These are phyloP conservation scores for Quercus parvula DNA, from an alignment of 306 rosid species.

Conservation along the genomic window DNA sequence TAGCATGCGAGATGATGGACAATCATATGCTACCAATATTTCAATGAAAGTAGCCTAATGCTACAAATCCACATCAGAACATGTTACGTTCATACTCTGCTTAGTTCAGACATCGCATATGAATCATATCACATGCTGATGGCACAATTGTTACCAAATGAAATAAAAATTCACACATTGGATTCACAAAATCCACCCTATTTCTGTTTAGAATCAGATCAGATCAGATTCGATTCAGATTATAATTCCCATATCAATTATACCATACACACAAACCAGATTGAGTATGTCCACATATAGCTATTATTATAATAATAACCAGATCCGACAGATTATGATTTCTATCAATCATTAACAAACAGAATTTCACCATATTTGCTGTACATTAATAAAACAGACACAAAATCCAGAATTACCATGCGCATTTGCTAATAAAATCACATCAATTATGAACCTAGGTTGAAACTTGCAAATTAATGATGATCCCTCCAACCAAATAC, in stretches of 20 bases:
- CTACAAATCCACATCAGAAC: not conserved
- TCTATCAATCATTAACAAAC: not conserved
- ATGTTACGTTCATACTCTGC: not conserved
- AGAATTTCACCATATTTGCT: not conserved
- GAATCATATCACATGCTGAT: not conserved
- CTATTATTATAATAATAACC: not conserved
- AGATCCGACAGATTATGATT: not conserved
- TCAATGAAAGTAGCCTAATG: not conserved
- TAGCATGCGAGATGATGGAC: not conserved
- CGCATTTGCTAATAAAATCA: not conserved
- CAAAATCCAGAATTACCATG: constrained; percentile 2
- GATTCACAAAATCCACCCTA: not conserved
- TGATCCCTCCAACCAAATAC: not conserved
- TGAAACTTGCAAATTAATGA: not conserved
- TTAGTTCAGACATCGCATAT: no score
- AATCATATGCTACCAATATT: not conserved
- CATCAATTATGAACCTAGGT: not conserved
- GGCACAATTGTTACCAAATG: not conserved
- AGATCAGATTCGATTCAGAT: not conserved
- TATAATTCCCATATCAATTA: not conserved
- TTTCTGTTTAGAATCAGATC: not conserved
- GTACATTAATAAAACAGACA: not conserved
- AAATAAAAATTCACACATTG: not conserved
- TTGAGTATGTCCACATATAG: not conserved
- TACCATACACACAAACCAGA: no score